Evolutionary conservation across 2,329 filamentous ascomycete species (phyloP), one percentile per base, ranked within the genome.

Genomic region (Cladosporium sphaerospermum): DNA sequence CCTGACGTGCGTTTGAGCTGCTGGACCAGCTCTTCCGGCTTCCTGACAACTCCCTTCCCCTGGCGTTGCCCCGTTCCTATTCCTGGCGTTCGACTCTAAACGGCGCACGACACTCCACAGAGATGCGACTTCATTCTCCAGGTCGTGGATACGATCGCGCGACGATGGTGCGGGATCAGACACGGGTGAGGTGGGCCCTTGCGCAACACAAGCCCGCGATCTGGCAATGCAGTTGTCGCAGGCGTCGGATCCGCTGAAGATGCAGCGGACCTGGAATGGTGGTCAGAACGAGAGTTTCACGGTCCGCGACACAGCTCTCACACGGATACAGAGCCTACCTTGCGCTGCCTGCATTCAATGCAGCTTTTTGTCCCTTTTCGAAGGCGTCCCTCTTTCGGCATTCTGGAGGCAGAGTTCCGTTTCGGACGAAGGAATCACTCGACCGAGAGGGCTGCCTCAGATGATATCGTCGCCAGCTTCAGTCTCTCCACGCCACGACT

Each of bases 291-390:
- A 28, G 7, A 5, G 23, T 28, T 40, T 16, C 16, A n/a, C 16
- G 4, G 13, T 43, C 19, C 16, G 11, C 40, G 4, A 16, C 40
- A 18, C 19, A 14, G 14, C 4, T 43, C 3, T 5, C 23, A 45
- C 13, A 4, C 16, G 16, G 36, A 40, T 6, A 14, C 3, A 14
- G n/a, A 39, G n/a, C 8, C n/a, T 44, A 44, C 42, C 42, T 44
- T 28, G 16, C 42, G 13, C 10, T 28, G 42, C 16, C 19, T 54
- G 65, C 64, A 67, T 53, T 67, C 64, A 28, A 59, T 59, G 54
- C 64, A 67, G 49, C 63, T 65, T 44, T 56, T 62, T 4, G 63
- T 65, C 16, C 64, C 64, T 50, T 65, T 65, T 19, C 65, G 61
- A 55, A 63, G 51, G 16, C 36, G 36, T 14, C 36, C 50, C 60